Base-by-base conservation (phyloP, 1,139 yeast genomes). In the Eremothecium coryli region DNA sequence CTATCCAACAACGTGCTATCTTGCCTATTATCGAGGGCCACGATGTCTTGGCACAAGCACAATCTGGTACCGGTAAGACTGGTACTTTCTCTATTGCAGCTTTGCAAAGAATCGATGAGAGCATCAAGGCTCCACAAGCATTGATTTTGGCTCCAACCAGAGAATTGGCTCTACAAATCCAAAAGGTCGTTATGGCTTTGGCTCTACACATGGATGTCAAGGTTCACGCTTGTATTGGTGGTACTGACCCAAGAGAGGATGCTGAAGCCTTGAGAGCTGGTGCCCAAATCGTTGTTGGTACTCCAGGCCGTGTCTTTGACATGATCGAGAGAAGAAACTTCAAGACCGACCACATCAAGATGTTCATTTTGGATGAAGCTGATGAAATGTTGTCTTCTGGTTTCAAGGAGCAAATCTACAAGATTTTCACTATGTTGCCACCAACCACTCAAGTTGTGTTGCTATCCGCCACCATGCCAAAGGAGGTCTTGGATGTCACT, bases 21-120 rank as follows among this genome's bases (percentile, higher is more conserved):
- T 71, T 82, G 61, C 98, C 95, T 62, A 86, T 90, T 65, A 80
- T 90, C 60, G 93, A 84, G 65, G 95, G 95, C 51, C 78, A 90
- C 68, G 98, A 90, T 66, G 95, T 88, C 40, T 76, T 90, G 58
- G 98, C 97, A 51, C 98, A 90, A 70, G 96, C 97, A 52, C 98
- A 90, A 74, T 88, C 97, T 38, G 98, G 98, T 79, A 90, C 98
- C 49, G 98, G 98, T 79, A 90, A 90, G 73, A 90, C 98, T 46
- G 98, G 97, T 60, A 90, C 98, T 50, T 90, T 90, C 78, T 81
- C 97, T 64, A 88, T 90, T 57, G 82, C 95, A 56, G 90, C 94
- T 56, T 75, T 90, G 65, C 95, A 88, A 73, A 82, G 86, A 74
- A 80, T 86, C 54, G 94, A 85, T 64, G 72, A 73, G 60, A 45